These are phyloP conservation scores for Fusarium multiceps DNA, from an alignment of 2,329 filamentous ascomycete genomes.

Conservation along the genomic window DNA sequence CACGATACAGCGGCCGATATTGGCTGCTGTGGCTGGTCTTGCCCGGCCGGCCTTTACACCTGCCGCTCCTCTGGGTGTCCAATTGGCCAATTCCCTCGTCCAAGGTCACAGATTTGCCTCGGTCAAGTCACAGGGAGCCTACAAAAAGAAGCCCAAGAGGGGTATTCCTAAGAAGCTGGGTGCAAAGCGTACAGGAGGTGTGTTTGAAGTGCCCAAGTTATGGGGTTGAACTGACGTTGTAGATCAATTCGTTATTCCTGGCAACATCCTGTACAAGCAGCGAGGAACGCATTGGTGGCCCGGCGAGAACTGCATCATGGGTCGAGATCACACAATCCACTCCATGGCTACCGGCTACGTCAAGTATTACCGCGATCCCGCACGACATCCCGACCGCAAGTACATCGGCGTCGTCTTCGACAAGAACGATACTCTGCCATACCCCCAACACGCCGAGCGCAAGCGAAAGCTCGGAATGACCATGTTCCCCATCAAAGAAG, in stretches of 20 bases:
- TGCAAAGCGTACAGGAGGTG: constrained; percentile 91
- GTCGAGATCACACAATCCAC: constrained; percentile 96
- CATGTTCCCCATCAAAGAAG: constrained; percentile 59
- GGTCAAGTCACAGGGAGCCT: constrained; percentile 73
- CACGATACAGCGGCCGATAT: constrained; percentile 59
- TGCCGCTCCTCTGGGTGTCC: constrained; percentile 39
- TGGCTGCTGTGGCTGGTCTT: constrained; percentile 54
- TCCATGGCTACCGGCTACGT: constrained; percentile 88
- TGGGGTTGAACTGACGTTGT: constrained; percentile 31
- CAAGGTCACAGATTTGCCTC: constrained; percentile 66
- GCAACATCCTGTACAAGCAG: constrained; percentile 98
- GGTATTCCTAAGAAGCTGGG: constrained; percentile 84
- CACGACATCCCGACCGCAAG: constrained; percentile 83
- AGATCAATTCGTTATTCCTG: constrained; percentile 94
- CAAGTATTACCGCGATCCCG: constrained; percentile 93
- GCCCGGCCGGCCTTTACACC: constrained; percentile 42
- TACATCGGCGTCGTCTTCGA: constrained; percentile 95
- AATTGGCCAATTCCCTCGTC: constrained; percentile 56
- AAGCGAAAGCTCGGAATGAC: constrained; percentile 81
- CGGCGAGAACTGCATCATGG: constrained; percentile 94
- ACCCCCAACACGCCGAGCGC: constrained; percentile 77
- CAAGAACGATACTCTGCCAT: constrained; percentile 82
- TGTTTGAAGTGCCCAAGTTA: constrained; percentile 45
- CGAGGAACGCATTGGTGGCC: constrained; percentile 94
- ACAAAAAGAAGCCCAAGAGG: constrained; percentile 72